Conservation (phyloP, 2,329 filamentous ascomycete species). For the Emergomyces africanus region DNA sequence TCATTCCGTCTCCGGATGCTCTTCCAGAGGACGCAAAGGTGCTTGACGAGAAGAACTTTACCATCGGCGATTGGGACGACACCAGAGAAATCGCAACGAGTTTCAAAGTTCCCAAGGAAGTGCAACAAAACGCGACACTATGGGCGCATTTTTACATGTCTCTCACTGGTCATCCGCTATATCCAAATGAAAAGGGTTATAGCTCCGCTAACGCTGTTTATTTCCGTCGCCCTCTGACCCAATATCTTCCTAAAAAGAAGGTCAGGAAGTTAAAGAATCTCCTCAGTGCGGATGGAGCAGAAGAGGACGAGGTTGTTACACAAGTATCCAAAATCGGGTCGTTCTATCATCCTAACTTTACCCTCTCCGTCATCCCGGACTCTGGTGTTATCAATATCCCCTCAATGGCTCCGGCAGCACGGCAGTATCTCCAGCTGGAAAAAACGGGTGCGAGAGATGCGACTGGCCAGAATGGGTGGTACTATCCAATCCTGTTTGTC, state of each 20-base stretch:
- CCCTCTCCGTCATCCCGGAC: slow-evolving; percentile 73
- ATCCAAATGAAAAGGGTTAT: slow-evolving; percentile 60
- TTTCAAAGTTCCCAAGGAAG: slow-evolving; percentile 62
- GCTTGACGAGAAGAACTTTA: slow-evolving; percentile 67
- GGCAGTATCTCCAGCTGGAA: slow-evolving; percentile 70
- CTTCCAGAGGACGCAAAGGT: slow-evolving; percentile 53
- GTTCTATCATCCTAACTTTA: slow-evolving; percentile 94
- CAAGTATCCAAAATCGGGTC: slow-evolving; percentile 60
- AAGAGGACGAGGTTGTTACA: slow-evolving; percentile 38
- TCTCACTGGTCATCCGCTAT: slow-evolving; percentile 60
- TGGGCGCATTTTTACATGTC: slow-evolving; percentile 91
- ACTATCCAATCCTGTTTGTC: slow-evolving; percentile 76
- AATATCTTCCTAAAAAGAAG: slow-evolving; percentile 88
- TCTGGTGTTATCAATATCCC: slow-evolving; percentile 56
- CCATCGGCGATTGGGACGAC: slow-evolving; percentile 66
- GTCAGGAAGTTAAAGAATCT: slow-evolving; percentile 76
- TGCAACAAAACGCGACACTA: slow-evolving; percentile 85
- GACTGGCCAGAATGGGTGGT: slow-evolving; percentile 83
- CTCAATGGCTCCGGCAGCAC: slow-evolving; percentile 57
- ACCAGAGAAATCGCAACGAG: slow-evolving; percentile 62
- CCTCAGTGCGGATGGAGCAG: slow-evolving; percentile 42
- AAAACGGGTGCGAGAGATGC: slow-evolving; percentile 67
- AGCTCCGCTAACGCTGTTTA: slow-evolving; percentile 66
- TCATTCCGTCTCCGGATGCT: slow-evolving; percentile 53
- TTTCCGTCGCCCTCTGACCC: slow-evolving; percentile 73